Percentiles rank a stretch among this genome's conserved stretches.
Conservation (phyloP, 179 eudicot genomes). For the Spergularia azorica region DNA sequence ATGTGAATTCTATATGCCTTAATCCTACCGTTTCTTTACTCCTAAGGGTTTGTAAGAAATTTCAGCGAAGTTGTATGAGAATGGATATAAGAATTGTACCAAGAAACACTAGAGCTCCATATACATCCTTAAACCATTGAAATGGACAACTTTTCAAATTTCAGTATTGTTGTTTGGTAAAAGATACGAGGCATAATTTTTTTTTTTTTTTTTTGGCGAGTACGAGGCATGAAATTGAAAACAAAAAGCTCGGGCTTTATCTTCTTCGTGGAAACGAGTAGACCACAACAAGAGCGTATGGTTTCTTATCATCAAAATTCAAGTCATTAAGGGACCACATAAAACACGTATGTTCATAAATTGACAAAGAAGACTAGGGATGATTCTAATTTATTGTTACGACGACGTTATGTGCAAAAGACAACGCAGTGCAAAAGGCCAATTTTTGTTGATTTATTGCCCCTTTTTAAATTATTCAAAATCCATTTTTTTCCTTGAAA, state of each 20-base stretch:
- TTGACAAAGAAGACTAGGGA: background rate
- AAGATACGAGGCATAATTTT: too few relatives aligned
- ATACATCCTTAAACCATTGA: too few relatives aligned
- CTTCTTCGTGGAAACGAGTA: conserved; percentile 10
- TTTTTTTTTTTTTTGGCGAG: too few relatives aligned
- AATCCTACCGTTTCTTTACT: too few relatives aligned
- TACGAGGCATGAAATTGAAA: too few relatives aligned
- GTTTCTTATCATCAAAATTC: conserved; percentile 19
- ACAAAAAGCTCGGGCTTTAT: background rate
- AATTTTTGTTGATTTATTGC: background rate
- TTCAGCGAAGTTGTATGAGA: too few relatives aligned
- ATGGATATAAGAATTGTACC: too few relatives aligned
- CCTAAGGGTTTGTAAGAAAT: too few relatives aligned
- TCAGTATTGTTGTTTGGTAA: too few relatives aligned
- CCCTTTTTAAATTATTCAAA: background rate
- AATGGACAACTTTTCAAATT: too few relatives aligned
- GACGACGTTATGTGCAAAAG: background rate
- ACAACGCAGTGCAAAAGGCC: conserved; percentile 18
- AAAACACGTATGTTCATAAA: conserved; percentile 11
- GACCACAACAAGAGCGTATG: conserved; percentile 15
- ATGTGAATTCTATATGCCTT: too few relatives aligned
- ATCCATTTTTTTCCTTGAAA: background rate
- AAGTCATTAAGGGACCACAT: conserved; percentile 17
- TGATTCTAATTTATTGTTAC: background rate
- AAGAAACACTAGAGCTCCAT: too few relatives aligned